Base-by-base conservation (phyloP, 139 green algal species). In the Chlorella sp. region DNA sequence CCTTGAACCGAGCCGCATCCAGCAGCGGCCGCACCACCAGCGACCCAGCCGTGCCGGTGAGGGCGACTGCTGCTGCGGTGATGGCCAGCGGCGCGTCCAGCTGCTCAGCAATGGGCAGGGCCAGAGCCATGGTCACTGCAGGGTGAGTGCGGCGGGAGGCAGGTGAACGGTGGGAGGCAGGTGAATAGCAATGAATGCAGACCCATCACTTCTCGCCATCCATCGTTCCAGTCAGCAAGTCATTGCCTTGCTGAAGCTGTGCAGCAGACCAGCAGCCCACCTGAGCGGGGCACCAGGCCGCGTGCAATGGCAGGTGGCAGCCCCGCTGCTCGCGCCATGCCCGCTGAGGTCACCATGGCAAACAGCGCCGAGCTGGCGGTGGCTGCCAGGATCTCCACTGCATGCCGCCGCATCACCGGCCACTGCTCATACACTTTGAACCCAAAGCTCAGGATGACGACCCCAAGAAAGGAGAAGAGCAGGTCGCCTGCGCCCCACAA, bases 371-470 rank as follows among this genome's bases (percentile, higher is more conserved):
- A 94, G 4, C 90, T 64, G n/a, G 90, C 60, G 28, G 90, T 93
- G 64, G 90, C 90, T 14, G 90, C 94, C 40, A 97, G 84, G 80
- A 98, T 97, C 86, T 97, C 95, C 5, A 89, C 85, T n/a, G 88
- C 90, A 85, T 98, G 95, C 60, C 93, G 90, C 67, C 77, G 38
- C 89, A 98, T 95, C 17, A 96, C 92, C 34, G 93, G 88, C 17
- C 95, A 91, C 92, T 96, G 90, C 19, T 77, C 78, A 75, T 89
- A 92, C 32, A 96, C 87, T 34, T 90, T 87, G 93, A 98, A 98
- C 40, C 93, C 95, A 84, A 98, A 98, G 83, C 77, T 92, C 22
- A 98, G 89, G 87, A 98, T 96, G 65, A 98, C 94, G 14, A 92
- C 88, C 32, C 95, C 95, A 75, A 98, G 90, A 74, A 98, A 95